Conservation (phyloP, 2,329 filamentous ascomycete species). For the Colletotrichum noveboracense region DNA sequence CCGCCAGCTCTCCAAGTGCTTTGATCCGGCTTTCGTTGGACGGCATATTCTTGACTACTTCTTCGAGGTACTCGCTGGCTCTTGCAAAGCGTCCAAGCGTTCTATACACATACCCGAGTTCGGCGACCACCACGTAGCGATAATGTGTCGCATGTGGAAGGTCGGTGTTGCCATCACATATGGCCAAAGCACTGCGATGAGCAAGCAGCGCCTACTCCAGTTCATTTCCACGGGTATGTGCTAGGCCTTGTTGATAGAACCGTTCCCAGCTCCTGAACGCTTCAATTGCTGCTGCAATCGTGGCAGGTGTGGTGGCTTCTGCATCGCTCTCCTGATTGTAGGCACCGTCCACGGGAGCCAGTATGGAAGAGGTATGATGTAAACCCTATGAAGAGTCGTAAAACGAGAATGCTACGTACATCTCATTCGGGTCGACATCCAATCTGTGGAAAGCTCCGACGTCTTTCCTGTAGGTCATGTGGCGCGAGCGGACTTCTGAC, state of each 20-base stretch:
- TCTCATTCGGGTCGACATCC: not conserved
- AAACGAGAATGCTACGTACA: not conserved
- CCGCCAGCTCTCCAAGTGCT: conserved; percentile 34
- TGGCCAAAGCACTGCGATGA: not conserved
- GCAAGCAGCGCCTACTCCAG: not conserved
- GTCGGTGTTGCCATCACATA: not conserved
- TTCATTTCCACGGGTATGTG: not conserved
- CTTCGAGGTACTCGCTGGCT: not conserved
- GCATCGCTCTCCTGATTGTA: not conserved
- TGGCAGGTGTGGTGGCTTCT: not conserved
- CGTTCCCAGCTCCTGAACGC: not conserved
- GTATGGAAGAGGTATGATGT: not conserved
- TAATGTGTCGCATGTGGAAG: not conserved
- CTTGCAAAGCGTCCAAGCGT: not conserved
- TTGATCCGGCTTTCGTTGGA: not conserved
- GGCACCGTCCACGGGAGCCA: too few species aligned
- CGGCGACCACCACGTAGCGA: not conserved
- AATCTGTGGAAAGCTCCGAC: not conserved
- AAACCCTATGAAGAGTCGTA: not conserved
- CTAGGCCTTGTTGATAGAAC: not conserved
- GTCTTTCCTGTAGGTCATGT: not conserved
- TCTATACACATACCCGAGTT: not conserved
- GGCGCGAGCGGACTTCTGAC: not conserved
- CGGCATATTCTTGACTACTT: not conserved
- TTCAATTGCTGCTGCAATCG: not conserved